Evolutionary conservation across 2,329 filamentous ascomycete species (phyloP).

Genomic region (Graphiopsis chlorocephala): DNA sequence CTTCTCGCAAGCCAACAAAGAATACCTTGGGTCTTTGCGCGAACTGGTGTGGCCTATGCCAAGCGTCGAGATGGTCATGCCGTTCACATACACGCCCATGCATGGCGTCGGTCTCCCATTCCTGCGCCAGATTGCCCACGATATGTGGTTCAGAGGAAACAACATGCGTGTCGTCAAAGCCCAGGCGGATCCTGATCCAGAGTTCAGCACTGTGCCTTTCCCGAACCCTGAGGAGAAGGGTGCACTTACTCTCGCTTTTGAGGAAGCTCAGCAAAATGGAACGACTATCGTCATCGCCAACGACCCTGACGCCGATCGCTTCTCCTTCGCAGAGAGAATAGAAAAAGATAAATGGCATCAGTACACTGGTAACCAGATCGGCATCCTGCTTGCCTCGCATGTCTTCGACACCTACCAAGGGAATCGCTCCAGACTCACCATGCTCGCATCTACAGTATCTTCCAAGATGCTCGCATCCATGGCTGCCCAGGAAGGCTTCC

Average conservation of each 20-base stretch:
- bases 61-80: constrained; percentile 21
- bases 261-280: constrained; percentile 50
- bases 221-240: constrained; percentile 66
- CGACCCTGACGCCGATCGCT: constrained; percentile 64
- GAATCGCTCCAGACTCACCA: constrained; percentile 45
- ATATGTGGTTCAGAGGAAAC: constrained; percentile 26
- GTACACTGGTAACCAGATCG: constrained; percentile 65
- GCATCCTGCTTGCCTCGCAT: constrained; percentile 58
- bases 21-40: constrained; percentile 46
- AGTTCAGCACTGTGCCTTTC: constrained; percentile 63
- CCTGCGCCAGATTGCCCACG: constrained; percentile 44
- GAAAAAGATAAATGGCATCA: constrained; percentile 55
- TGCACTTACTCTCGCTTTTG: constrained; percentile 58
- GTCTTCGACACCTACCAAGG: constrained; percentile 50
- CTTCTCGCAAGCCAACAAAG: constrained; percentile 40
- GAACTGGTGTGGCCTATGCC: constrained; percentile 28
- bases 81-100: constrained; percentile 57
- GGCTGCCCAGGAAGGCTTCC: constrained; percentile 54
- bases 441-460: constrained; percentile 63
- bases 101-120: constrained; percentile 54
- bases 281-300: constrained; percentile 58
- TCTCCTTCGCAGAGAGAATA: constrained; percentile 60
- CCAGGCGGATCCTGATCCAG: constrained; percentile 58
- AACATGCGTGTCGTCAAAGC: constrained; percentile 47
- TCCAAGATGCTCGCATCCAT: constrained; percentile 61